Evolutionary conservation across 805 yeast species (phyloP).

Genomic region (Tetrapisispora fleetii): DNA sequence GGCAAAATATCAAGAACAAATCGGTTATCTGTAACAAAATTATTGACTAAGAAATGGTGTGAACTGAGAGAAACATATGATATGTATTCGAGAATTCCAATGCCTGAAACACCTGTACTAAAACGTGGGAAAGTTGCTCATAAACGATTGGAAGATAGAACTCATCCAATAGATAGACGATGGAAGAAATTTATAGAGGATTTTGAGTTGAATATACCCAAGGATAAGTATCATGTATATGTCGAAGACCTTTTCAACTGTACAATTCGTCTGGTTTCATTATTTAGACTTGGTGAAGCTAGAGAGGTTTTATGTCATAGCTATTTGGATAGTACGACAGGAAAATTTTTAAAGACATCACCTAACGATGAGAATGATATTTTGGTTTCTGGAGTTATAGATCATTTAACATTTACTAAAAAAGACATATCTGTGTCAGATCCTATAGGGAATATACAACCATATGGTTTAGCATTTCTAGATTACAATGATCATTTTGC

Average conservation of each 20-base stretch:
- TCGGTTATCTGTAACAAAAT: constrained; percentile 41
- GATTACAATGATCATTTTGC: background rate
- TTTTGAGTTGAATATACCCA: constrained; percentile 12
- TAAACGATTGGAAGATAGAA: constrained; percentile 34
- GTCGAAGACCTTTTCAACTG: constrained; percentile 35
- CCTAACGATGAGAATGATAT: constrained; percentile 23
- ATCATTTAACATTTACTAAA: constrained; percentile 32
- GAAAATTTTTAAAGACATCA: constrained; percentile 6
- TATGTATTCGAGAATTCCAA: constrained; percentile 37
- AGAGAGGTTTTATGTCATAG: constrained; percentile 55
- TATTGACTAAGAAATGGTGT: constrained; percentile 58
- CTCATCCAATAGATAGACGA: constrained; percentile 32
- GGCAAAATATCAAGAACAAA: background rate
- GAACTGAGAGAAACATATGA: constrained; percentile 49
- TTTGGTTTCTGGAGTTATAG: constrained; percentile 57
- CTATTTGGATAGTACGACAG: constrained; percentile 30
- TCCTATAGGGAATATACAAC: background rate
- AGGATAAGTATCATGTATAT: constrained; percentile 18
- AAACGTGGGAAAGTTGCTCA: constrained; percentile 41
- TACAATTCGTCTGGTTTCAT: constrained; percentile 32
- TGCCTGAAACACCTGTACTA: constrained; percentile 34
- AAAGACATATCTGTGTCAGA: background rate
- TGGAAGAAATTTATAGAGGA: constrained; percentile 11
- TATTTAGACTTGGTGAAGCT: constrained; percentile 40
- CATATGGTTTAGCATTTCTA: background rate